Evolutionary conservation across 176 grass and related monocot genomes (phyloP).

Genomic region (Zoysia japonica): DNA sequence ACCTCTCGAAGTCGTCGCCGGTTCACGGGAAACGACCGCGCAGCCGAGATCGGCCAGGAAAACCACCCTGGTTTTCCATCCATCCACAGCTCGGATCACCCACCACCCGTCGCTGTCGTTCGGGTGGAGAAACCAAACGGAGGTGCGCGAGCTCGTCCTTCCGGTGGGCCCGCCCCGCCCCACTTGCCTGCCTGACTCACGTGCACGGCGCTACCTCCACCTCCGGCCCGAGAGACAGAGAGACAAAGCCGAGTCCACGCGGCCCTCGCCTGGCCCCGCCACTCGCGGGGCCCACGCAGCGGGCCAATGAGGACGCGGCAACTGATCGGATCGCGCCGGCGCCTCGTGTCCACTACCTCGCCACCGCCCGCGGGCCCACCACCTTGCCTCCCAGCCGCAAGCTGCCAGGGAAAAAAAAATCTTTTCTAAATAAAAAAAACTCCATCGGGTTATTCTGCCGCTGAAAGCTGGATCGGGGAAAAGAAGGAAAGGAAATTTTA

Average conservation of each 20-base stretch:
- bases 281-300: neutral
- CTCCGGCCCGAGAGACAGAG: neutral
- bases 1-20: no score
- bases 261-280: neutral
- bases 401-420: neutral
- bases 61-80: no score
- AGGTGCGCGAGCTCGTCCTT: no score
- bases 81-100: no score
- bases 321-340: constrained; percentile 53
- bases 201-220: neutral
- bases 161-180: no score
- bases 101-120: no score
- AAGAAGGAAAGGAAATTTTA: neutral
- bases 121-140: no score
- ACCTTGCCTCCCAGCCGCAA: constrained; percentile 50
- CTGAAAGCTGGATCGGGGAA: neutral
- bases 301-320: constrained; percentile 42
- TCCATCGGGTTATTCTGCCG: neutral
- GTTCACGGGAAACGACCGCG: no score
- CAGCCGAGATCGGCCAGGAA: no score
- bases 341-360: constrained; percentile 52
- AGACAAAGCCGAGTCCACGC: neutral
- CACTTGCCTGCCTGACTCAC: neutral
- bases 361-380: constrained; percentile 41
- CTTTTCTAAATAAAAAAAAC: neutral